Evolutionary conservation across 2,329 filamentous ascomycete species (phyloP).

Genomic region (Fusarium sp.): DNA sequence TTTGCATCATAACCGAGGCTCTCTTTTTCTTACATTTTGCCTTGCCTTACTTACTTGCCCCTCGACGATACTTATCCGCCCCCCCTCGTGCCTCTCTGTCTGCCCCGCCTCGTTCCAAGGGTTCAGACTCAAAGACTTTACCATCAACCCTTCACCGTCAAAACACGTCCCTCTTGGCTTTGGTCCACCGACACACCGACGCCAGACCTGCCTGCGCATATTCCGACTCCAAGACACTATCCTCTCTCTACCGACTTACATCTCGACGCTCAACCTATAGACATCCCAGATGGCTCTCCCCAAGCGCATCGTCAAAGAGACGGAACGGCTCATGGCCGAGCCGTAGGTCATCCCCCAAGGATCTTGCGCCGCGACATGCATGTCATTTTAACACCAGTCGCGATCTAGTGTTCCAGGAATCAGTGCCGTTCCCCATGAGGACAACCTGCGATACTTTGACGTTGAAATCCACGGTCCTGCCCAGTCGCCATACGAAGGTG

Average conservation of each 20-base stretch:
- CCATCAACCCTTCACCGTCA: slow-evolving; percentile 19
- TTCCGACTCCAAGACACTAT: background rate
- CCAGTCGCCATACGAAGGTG: slow-evolving; percentile 94
- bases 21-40: background rate
- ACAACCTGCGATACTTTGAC: slow-evolving; percentile 98
- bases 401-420: slow-evolving; percentile 85
- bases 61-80: slow-evolving; percentile 8
- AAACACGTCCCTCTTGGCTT: background rate
- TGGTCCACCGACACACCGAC: background rate
- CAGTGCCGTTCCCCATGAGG: slow-evolving; percentile 92
- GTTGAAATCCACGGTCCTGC: slow-evolving; percentile 93
- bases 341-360: slow-evolving; percentile 67
- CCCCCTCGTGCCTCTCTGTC: slow-evolving; percentile 11
- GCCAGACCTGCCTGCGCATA: slow-evolving; percentile 1
- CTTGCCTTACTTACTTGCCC: background rate
- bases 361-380: slow-evolving; percentile 19
- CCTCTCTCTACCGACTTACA: background rate
- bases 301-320: slow-evolving; percentile 98
- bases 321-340: slow-evolving; percentile 93
- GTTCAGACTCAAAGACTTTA: slow-evolving; percentile 19
- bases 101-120: slow-evolving; percentile 33
- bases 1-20: background rate
- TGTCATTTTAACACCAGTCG: slow-evolving; percentile 30
- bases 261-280: background rate
- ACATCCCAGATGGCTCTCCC: slow-evolving; percentile 72